Evolutionary conservation across 164 flowering plant genomes (phyloP).

Genomic region (Nymphaea colorata): DNA sequence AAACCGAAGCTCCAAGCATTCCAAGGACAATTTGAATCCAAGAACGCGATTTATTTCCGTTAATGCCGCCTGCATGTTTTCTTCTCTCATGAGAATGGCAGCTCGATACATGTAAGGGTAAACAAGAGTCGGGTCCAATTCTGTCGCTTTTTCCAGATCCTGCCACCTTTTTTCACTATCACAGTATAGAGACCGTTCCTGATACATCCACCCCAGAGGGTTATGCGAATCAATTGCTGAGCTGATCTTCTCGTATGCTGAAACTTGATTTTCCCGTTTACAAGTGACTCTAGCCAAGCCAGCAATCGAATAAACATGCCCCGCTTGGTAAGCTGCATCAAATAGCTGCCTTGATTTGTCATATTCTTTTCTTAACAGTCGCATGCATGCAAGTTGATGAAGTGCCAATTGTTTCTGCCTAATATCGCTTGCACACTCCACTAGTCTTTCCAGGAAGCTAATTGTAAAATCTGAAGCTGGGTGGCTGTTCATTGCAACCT

Average conservation of each 20-base stretch:
- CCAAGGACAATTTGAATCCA: constrained; percentile 85
- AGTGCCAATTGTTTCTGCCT: constrained; percentile 60
- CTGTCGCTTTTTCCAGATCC: constrained; percentile 83
- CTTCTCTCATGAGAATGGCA: constrained; percentile 67
- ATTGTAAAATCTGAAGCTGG: constrained; percentile 48
- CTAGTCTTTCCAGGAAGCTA: constrained; percentile 45
- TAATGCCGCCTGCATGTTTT: constrained; percentile 67
- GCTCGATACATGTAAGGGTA: constrained; percentile 99
- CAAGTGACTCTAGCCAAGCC: constrained; percentile 68
- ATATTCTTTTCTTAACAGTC: constrained; percentile 72
- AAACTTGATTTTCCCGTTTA: constrained; percentile 37
- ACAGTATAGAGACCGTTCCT: constrained; percentile 80
- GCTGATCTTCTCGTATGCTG: constrained; percentile 60
- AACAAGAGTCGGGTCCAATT: constrained; percentile 80
- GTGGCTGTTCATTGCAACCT: constrained; percentile 64
- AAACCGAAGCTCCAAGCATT: constrained; percentile 89
- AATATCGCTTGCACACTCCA: constrained; percentile 48
- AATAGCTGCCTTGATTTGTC: constrained; percentile 68
- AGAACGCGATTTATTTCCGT: constrained; percentile 73
- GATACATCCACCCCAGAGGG: constrained; percentile 96
- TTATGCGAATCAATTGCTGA: constrained; percentile 51
- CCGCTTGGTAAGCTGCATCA: constrained; percentile 55
- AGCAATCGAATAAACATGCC: constrained; percentile 70
- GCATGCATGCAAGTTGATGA: constrained; percentile 84
- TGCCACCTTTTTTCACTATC: constrained; percentile 61